Percentiles rank a stretch among this genome's conserved stretches.
Evolutionary conservation across 805 yeast genomes (phyloP).

Genomic region (Kurtzmaniella cleridarum): DNA sequence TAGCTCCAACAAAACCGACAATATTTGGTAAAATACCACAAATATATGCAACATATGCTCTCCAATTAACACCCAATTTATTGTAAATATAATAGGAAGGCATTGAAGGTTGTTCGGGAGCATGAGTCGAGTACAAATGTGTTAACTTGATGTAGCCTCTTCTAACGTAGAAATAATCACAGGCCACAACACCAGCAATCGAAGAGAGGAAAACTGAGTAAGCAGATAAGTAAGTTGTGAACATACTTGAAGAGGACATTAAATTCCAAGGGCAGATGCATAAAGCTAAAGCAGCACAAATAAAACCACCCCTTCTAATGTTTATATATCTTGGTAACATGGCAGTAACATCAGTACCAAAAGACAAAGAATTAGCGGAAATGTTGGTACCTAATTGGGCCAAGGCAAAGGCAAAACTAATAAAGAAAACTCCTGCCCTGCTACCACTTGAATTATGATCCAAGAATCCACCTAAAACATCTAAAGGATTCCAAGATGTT

Average conservation of each 20-base stretch:
- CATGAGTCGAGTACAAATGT: slow-evolving; percentile 54
- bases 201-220: slow-evolving; percentile 79
- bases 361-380: slow-evolving; percentile 64
- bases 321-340: slow-evolving; percentile 57
- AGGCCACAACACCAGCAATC: slow-evolving; percentile 68
- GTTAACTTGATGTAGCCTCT: slow-evolving; percentile 62
- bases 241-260: slow-evolving; percentile 60
- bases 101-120: slow-evolving; percentile 25
- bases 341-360: slow-evolving; percentile 70
- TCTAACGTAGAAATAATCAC: slow-evolving; percentile 51
- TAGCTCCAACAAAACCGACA: slow-evolving; percentile 83
- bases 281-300: slow-evolving; percentile 68
- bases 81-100: slow-evolving; percentile 53
- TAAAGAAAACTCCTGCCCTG: slow-evolving; percentile 46
- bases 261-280: slow-evolving; percentile 83
- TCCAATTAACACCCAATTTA: slow-evolving; percentile 68
- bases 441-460: slow-evolving; percentile 31
- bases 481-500: slow-evolving; percentile 81
- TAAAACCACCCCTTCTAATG: slow-evolving; percentile 75
- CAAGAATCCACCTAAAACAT: slow-evolving; percentile 62
- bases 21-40: slow-evolving; percentile 79
- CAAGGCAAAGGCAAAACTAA: slow-evolving; percentile 62
- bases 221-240: slow-evolving; percentile 76
- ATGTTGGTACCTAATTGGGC: slow-evolving; percentile 79
- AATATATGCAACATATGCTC: slow-evolving; percentile 76